Evolutionary conservation across 2,329 filamentous ascomycete species (phyloP), one percentile per base, ranked within the genome.

Genomic region (Helicocarpus griseus): DNA sequence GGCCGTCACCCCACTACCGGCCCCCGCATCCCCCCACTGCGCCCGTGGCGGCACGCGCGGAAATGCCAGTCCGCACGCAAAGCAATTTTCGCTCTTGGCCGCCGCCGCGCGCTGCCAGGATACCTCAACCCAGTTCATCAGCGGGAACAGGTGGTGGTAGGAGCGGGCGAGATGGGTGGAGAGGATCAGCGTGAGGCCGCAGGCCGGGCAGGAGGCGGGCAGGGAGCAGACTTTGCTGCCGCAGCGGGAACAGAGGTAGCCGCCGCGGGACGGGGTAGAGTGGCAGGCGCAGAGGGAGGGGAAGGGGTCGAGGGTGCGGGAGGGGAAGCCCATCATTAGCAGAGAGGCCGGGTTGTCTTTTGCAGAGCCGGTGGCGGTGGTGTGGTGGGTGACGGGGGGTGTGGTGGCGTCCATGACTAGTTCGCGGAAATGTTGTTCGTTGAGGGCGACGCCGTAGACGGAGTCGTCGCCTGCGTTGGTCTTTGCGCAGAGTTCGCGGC

Each of bases 281-380:
- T 97, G 91, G 65, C 93, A 98, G 4, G 90, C 89, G 67, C 93
- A 98, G 55, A 93, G 81, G 53, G 85, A 89, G 4, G 83, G 78
- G 22, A 75, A 75, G 1, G 82, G 77, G 49, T 88, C 87, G 4
- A 93, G 81, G 2, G 86, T 86, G 35, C 90, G 81, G 5, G 88
- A 94, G 0, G 93, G 93, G 63, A 98, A 98, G 4, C 93, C 93
- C 91, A 98, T 98, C 87, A 95, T 94, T 24, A 98, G 79, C 38
- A 98, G 74, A 2, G 78, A 73, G 49, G 54, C 67, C 49, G 59
- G 63, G 33, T 56, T 58, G 66, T 61, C 78, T 70, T 58, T 57
- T 60, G 43, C n/a, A 5, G 48, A 63, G 33, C 55, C 58, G 60
- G 79, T 76, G 57, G 79, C 77, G 38, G 72, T 69, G 2, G 83